Evolutionary conservation across 495 filamentous ascomycete genomes (phyloP), one percentile per base, ranked within the genome.

Genomic region (Aspergillus bridgeri): DNA sequence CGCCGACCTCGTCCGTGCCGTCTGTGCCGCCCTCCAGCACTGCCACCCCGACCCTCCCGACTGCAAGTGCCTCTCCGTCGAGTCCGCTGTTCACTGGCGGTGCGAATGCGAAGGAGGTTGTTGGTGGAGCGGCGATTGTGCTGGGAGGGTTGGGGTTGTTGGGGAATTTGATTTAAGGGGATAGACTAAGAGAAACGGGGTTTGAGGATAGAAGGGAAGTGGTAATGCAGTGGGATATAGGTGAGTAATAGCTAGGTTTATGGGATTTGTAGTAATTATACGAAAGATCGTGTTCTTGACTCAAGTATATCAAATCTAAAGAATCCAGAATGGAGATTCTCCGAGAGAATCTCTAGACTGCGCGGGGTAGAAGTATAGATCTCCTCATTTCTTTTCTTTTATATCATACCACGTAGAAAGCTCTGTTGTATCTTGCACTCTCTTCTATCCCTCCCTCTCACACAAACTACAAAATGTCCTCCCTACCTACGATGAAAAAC

Each of bases 401-500:
- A n/a, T n/a, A n/a, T n/a, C n/a, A n/a, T n/a, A n/a, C n/a, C n/a
- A n/a, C n/a, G n/a, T n/a, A n/a, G n/a, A n/a, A n/a, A n/a, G n/a
- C n/a, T n/a, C n/a, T n/a, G n/a, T n/a, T n/a, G n/a, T n/a, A n/a
- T n/a, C n/a, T n/a, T n/a, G n/a, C n/a, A n/a, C 42, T 45, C 42
- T 11, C 17, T 45, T 13, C 25, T 27, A 27, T 4, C 25, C 25
- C 25, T 4, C 25, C 25, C 25, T 27, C 25, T 27, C 25, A 3
- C 3, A 27, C 25, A n/a, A n/a, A n/a, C n/a, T n/a, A n/a, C 25
- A 27, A 27, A 27, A 29, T 18, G 17, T 42, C 50, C 17, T 21
- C 21, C n/a, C 22, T 53, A 22, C 22, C 50, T 19, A 6, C 27
- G 11, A 58, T 66, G 65, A 56, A 63, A 45, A 69, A 69, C 29